Evolutionary conservation across 257 asterid genomes (phyloP).

Genomic region (Buddleja alternifolia): DNA sequence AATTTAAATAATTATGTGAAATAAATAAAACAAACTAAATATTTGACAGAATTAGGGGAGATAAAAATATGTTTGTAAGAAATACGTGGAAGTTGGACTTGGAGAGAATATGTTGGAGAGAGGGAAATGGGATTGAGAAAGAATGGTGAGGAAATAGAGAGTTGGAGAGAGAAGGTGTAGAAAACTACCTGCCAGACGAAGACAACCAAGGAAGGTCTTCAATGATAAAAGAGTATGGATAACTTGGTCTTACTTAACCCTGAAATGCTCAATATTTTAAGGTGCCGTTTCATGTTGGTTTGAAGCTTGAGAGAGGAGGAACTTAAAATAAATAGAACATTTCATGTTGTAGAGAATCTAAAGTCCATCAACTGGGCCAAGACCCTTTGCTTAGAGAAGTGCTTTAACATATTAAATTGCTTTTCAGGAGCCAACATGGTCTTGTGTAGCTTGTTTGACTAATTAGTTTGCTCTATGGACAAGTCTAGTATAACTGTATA

Average conservation of each 20-base stretch:
- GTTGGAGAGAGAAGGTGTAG: no score
- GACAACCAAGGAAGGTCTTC: no score
- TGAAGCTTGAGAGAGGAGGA: background rate
- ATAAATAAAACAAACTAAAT: no score
- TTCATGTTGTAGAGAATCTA: background rate
- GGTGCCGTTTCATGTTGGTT: slow-evolving; percentile 6
- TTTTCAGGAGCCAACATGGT: background rate
- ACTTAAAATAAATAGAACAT: background rate
- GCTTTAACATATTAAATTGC: slow-evolving; percentile 12
- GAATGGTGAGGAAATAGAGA: no score
- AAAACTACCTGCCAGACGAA: no score
- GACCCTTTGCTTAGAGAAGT: background rate
- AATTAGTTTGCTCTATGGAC: background rate
- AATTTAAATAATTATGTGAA: no score
- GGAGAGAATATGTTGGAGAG: no score
- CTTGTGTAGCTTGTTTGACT: background rate
- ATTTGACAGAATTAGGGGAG: no score
- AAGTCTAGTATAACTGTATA: slow-evolving; percentile 1
- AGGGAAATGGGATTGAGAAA: no score
- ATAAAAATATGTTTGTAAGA: no score
- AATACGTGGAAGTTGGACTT: no score
- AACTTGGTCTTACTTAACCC: slow-evolving; percentile 5
- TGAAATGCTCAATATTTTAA: slow-evolving; percentile 11
- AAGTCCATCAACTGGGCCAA: background rate
- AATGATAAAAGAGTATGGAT: background rate